Percentiles rank a stretch among this genome's conserved stretches.
phyloP scores from a whole-genome alignment of 148 eudicot species.

The Camellia sinensis region DNA sequence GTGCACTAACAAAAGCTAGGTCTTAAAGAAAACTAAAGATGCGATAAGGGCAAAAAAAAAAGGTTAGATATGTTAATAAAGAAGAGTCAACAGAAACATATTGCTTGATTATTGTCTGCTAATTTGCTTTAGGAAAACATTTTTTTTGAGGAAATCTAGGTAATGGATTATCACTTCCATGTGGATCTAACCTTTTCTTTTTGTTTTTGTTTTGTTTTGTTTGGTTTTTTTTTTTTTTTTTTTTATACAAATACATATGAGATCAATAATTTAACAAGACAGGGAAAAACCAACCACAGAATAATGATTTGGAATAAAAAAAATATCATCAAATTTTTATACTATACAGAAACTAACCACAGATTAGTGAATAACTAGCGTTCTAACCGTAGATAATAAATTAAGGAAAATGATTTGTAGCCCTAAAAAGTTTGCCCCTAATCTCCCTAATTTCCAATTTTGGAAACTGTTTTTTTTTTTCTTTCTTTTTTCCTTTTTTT shows the following conservation, averaged over 20 bases:
- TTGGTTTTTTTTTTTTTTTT: too few species aligned
- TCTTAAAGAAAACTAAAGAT: constrained; percentile 23
- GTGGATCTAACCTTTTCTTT: neutral
- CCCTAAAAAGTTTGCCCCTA: too few species aligned
- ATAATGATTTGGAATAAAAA: too few species aligned
- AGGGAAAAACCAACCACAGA: too few species aligned
- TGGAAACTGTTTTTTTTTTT: too few species aligned
- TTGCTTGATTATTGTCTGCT: neutral
- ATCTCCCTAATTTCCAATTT: too few species aligned
- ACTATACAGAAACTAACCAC: too few species aligned
- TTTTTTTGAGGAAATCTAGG: constrained; percentile 3
- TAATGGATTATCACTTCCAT: constrained; percentile 10
- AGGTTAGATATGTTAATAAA: neutral
- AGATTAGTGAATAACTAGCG: too few species aligned
- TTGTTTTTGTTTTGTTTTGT: neutral
- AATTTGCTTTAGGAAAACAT: neutral
- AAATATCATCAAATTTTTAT: too few species aligned
- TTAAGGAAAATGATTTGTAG: too few species aligned
- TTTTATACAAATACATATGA: neutral
- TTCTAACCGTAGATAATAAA: too few species aligned
- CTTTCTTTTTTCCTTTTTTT: too few species aligned
- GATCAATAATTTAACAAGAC: neutral
- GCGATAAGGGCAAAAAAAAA: neutral
- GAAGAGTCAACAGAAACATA: neutral
- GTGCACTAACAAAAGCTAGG: constrained; percentile 22